Conservation (phyloP, 345 rosid genomes). For the Erodium maritimum region DNA sequence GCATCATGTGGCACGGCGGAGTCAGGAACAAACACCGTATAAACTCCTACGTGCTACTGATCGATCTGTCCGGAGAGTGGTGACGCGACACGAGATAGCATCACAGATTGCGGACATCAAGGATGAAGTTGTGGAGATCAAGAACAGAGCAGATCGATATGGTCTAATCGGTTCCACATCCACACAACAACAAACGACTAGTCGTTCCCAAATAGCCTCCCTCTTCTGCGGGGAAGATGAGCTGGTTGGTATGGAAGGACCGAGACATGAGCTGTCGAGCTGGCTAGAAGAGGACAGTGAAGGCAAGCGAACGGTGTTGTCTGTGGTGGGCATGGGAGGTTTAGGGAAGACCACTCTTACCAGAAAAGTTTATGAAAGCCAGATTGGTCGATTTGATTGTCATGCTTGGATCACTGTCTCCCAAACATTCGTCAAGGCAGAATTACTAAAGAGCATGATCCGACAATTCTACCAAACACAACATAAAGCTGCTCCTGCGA, state of each 20-base stretch:
- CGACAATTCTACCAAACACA: background rate
- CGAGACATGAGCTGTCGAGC: background rate
- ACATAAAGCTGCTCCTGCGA: background rate
- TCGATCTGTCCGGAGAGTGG: too few relatives aligned
- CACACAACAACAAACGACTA: too few relatives aligned
- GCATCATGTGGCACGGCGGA: background rate
- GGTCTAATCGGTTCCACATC: background rate
- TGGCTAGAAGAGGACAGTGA: background rate
- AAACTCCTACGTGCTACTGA: background rate
- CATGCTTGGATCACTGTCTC: constrained; percentile 5
- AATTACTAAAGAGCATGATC: background rate
- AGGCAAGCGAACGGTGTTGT: too few relatives aligned
- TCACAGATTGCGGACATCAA: constrained; percentile 1
- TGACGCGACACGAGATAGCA: constrained; percentile 8
- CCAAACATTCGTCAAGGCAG: background rate
- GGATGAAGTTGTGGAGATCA: background rate
- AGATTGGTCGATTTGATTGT: background rate
- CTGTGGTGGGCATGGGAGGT: constrained; percentile 7
- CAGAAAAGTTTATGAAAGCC: background rate
- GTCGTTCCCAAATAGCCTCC: background rate
- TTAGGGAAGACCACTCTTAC: constrained; percentile 9
- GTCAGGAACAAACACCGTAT: background rate
- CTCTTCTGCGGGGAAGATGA: constrained; percentile 5
- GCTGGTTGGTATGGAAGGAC: constrained; percentile 4
- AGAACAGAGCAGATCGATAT: background rate